Evolutionary conservation across 169 alveolate species (phyloP).

Genomic region (Nephromyces sp.): DNA sequence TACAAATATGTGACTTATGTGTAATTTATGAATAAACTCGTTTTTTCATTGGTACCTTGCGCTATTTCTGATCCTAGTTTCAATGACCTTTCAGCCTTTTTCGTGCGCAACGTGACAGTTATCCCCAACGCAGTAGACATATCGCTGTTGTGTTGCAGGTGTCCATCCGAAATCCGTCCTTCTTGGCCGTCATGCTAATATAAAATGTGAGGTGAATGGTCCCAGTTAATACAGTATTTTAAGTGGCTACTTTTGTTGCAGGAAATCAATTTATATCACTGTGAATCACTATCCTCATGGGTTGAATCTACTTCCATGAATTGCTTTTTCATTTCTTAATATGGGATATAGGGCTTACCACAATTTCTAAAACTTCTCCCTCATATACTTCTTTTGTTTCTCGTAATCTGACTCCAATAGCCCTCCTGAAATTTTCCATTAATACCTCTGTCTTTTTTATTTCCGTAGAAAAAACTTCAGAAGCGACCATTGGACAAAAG

Average conservation of each 20-base stretch:
- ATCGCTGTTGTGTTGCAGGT: conserved; percentile 25
- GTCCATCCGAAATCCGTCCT: too few species aligned
- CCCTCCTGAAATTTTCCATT: conserved; percentile 98
- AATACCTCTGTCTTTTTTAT: conserved; percentile 96
- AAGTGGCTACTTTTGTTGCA: too few species aligned
- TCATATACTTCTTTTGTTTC: conserved; percentile 98
- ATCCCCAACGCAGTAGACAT: conserved; percentile 53
- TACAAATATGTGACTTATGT: too few species aligned
- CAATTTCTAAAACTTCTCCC: conserved; percentile 93
- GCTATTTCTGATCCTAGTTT: conserved; percentile 84
- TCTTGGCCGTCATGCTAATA: too few species aligned
- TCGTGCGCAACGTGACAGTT: conserved; percentile 85
- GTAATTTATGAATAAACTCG: neutral
- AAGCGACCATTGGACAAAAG: conserved; percentile 97
- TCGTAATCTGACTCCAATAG: conserved; percentile 93
- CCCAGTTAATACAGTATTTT: too few species aligned
- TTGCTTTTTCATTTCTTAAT: too few species aligned
- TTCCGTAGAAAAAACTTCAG: conserved; percentile 97
- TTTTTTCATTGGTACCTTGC: conserved; percentile 9
- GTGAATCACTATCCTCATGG: conserved; percentile 55
- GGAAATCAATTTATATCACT: too few species aligned
- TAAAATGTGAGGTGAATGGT: too few species aligned
- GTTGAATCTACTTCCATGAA: conserved; percentile 93
- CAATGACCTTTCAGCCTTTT: conserved; percentile 93
- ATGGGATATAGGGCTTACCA: conserved; percentile 79